Evolutionary conservation across 2,329 filamentous ascomycete genomes (phyloP), one percentile per base, ranked within the genome.

Genomic region (Tolypocladium amazonense): DNA sequence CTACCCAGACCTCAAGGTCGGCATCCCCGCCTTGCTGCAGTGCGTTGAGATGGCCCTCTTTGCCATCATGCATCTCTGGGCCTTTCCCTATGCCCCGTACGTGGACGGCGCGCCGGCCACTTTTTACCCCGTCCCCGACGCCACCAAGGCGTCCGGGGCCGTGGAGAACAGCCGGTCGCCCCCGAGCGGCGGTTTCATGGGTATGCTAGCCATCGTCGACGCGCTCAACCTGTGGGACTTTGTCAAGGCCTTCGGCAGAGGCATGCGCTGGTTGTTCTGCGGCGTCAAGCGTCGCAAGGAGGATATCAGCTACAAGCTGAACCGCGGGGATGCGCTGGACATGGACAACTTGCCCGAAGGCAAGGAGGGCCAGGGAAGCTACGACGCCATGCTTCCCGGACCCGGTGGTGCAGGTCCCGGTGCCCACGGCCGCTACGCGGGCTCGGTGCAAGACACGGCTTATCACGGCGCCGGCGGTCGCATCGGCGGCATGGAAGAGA

Each of bases 1-100:
- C 38, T 87, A 87, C 50, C 86, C 87, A 0, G 91, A 96, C 70
- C 79, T 95, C 66, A 89, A 90, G 69, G 85, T 94, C 54, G 90
- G 90, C 58, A 87, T 96, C 35, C 90, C 91, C 0, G 86, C 86
- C 35, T 75, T 93, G 57, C 77, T 95, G 14, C 83, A 94, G 30
- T 92, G 88, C 69, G 77, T 94, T 47, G 91, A 96, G 73, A 96
- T 96, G 91, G 84, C 89, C 11, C 75, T 89, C 37, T 95, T 96
- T 67, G 79, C 88, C 23, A 69, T 92, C 53, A 74, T 96, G 58
- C 91, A 96, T 71, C 74, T 94, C 20, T 95, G 87, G 79, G 89
- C 92, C 2, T 96, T 94, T 69, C 82, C 89, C 1, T 94, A 87
- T 79, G 80, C 80, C 59, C 86, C 85, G 1, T 96, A 96, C 72